Base-by-base conservation (phyloP, 2,329 filamentous ascomycete species). In the Aspergillus intermedius region DNA sequence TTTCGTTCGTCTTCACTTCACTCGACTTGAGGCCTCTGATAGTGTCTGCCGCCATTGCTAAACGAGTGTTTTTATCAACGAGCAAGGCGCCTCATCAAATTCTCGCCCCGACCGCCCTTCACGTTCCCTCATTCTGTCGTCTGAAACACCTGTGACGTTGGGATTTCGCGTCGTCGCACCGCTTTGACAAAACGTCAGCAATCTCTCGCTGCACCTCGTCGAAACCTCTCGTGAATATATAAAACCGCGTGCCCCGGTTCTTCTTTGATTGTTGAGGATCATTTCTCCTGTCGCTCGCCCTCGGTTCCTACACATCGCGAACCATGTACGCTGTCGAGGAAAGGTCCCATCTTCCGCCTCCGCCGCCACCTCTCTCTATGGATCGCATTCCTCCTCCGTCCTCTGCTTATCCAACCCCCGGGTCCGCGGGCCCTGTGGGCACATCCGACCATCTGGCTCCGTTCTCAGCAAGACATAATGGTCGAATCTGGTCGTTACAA, bases 401-500 rank as follows among this genome's bases (percentile, higher is more conserved):
- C 37, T 60, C 65, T 45, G 57, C 64, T 42, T 65, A 71, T 59
- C 64, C 65, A 48, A 62, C 67, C 47, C 60, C 66, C 46, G 63
- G 63, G 25, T 56, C 66, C 44, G 56, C 55, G 49, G 62, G 57
- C 40, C 59, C 67, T 28, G 54, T 67, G 43, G 63, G 57, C 15
- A 54, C 63, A 15, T 55, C 60, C 47, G 61, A 66, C 44, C 64
- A 67, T 44, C 64, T 73, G n/a, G 63, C 65, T 5, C 63, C 72
- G 6, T 59, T 71, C 17, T 64, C 66, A 6, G 71, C 68, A 45
- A 58, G 68, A 37, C 71, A 67, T 44, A 68, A 74, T 22, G 71
- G 70, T 41, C 68, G 71, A 25, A 69, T 69, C 40, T 75, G 69
- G 68, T 86, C 83, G 53, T 78, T 95, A 45, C 76, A 84, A 56